A percentile compares a stretch with the other conserved stretches of the same genome.
Conservation (phyloP, 2,329 filamentous ascomycete species). For the Colletotrichum sp. region DNA sequence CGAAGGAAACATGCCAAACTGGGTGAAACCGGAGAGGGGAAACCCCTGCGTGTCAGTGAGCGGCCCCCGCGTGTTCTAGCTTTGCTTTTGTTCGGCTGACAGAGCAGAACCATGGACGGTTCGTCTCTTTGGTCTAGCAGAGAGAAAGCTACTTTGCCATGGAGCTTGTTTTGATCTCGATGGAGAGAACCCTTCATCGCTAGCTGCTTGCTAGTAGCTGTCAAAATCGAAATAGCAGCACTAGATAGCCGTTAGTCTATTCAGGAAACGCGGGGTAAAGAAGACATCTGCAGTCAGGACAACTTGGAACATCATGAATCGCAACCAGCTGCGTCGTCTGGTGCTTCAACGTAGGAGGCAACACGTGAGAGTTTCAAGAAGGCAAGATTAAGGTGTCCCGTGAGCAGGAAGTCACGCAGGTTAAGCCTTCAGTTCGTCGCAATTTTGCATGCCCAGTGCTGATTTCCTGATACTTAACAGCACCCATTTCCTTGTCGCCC, state of each 20-base stretch:
- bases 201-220: not conserved
- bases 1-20: not conserved
- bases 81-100: not conserved
- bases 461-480: constrained; percentile 4
- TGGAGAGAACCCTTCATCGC: not conserved
- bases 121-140: not conserved
- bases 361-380: constrained; percentile 15
- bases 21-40: constrained; percentile 10
- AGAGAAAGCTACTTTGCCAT: not conserved
- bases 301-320: not conserved
- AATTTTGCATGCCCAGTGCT: constrained; percentile 3
- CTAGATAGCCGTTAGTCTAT: not conserved
- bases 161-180: not conserved
- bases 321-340: not conserved
- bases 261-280: not conserved
- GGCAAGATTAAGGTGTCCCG: not conserved
- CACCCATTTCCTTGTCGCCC: not conserved
- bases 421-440: not conserved
- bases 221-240: not conserved
- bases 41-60: constrained; percentile 8
- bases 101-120: not conserved
- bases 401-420: not conserved
- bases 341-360: not conserved
- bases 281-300: not conserved
- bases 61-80: not conserved